phyloP scores from a whole-genome alignment of 148 eudicot species.

The Spergularia marina region DNA sequence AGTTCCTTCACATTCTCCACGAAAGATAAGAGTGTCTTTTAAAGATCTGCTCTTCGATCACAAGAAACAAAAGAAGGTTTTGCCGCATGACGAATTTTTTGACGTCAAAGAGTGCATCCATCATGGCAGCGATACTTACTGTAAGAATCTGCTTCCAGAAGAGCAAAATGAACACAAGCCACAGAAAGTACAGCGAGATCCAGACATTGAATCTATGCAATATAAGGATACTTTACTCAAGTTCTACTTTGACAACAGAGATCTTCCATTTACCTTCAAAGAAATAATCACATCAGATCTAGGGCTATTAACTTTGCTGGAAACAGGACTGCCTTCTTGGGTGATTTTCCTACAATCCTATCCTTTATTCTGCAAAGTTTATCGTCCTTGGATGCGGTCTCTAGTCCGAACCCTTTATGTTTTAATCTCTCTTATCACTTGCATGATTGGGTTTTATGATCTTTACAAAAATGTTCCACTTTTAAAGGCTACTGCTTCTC shows the following conservation, averaged over 20 bases:
- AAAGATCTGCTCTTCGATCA: constrained; percentile 18
- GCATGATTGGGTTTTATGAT: constrained; percentile 88
- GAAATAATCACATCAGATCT: constrained; percentile 68
- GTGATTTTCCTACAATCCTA: constrained; percentile 94
- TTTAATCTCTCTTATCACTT: constrained; percentile 69
- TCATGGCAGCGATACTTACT: constrained; percentile 17
- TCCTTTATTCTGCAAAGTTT: constrained; percentile 79
- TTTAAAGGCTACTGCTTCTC: constrained; percentile 82
- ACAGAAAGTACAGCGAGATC: constrained; percentile 35
- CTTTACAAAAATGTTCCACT: constrained; percentile 92
- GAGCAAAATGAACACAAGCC: constrained; percentile 35
- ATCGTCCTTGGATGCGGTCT: constrained; percentile 98
- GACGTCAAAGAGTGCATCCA: constrained; percentile 56
- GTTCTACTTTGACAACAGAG: constrained; percentile 66
- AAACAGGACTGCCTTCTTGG: constrained; percentile 97
- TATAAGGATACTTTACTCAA: constrained; percentile 72
- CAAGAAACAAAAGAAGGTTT: constrained; percentile 8
- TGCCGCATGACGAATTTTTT: constrained; percentile 35
- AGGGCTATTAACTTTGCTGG: constrained; percentile 75
- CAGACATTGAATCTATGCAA: constrained; percentile 42
- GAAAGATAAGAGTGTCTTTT: constrained; percentile 23
- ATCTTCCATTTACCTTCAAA: constrained; percentile 75
- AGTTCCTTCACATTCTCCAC: constrained; percentile 34
- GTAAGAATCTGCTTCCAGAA: constrained; percentile 23
- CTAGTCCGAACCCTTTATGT: constrained; percentile 75